A percentile compares a stretch with the other conserved stretches of the same genome.
phyloP scores from a whole-genome alignment of 1,139 yeast species.

The Sugiyamaella sp. region DNA sequence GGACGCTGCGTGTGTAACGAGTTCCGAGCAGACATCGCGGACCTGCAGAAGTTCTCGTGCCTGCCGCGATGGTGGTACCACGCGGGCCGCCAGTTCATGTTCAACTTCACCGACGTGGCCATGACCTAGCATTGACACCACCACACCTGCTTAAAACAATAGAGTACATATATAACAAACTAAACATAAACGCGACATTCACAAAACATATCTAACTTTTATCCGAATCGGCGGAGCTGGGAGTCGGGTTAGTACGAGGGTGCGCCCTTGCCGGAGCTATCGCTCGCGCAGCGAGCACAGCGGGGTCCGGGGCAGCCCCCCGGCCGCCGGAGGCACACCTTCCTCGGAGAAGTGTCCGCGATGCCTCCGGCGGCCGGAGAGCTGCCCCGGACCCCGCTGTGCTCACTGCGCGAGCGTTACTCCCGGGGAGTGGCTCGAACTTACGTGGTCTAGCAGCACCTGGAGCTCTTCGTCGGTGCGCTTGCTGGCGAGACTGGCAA shows the following conservation, averaged over 20 bases:
- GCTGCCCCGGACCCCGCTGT: too few species aligned
- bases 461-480: slow-evolving; percentile 87
- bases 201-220: slow-evolving; percentile 10
- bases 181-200: slow-evolving; percentile 7
- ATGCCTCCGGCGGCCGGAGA: too few species aligned
- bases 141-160: slow-evolving; percentile 5
- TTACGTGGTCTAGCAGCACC: slow-evolving; percentile 80
- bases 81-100: slow-evolving; percentile 41
- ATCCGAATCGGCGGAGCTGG: slow-evolving; percentile 20
- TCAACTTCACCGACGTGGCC: slow-evolving; percentile 33
- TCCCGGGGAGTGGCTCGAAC: too few species aligned
- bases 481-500: slow-evolving; percentile 81
- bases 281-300: too few species aligned
- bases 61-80: slow-evolving; percentile 84
- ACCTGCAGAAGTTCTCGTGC: slow-evolving; percentile 68
- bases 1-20: slow-evolving; percentile 70
- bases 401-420: too few species aligned
- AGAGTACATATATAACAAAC: slow-evolving; percentile 13
- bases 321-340: too few species aligned
- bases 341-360: too few species aligned
- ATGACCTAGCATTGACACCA: slow-evolving; percentile 15
- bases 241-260: not conserved
- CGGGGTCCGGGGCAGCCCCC: too few species aligned
- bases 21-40: slow-evolving; percentile 51
- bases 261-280: not conserved